These are phyloP conservation scores for Blastomyces silverae DNA, from an alignment of 2,329 filamentous ascomycete species.

Conservation along the genomic window DNA sequence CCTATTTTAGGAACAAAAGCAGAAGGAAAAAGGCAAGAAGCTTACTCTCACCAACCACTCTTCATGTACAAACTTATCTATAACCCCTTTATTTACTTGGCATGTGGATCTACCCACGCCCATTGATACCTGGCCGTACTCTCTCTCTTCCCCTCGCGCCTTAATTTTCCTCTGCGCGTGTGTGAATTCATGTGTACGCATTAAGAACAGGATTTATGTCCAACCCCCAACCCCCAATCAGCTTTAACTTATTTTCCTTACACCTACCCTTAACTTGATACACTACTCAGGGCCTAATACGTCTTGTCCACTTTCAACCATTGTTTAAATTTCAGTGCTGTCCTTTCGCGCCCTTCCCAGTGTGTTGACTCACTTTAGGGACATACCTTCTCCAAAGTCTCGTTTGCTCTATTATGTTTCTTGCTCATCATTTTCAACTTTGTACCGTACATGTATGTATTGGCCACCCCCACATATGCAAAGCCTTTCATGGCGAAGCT, in stretches of 20 bases:
- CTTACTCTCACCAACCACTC: background rate
- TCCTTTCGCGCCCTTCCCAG: background rate
- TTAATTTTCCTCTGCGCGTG: background rate
- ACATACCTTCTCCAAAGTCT: background rate
- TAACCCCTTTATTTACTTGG: background rate
- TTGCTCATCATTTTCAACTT: background rate
- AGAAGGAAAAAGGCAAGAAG: background rate
- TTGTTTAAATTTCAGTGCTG: background rate
- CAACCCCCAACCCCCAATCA: background rate
- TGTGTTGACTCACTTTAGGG: background rate
- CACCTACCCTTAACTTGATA: background rate
- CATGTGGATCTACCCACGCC: background rate
- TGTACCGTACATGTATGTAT: background rate
- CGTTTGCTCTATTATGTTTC: background rate
- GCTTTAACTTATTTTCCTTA: background rate
- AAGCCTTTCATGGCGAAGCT: background rate
- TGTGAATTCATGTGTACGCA: background rate
- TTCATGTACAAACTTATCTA: slow-evolving; percentile 2
- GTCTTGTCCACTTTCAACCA: background rate
- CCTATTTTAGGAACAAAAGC: background rate
- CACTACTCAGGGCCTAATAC: background rate
- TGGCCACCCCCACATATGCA: background rate
- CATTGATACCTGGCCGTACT: background rate
- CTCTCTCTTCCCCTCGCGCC: background rate
- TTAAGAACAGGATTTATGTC: background rate